These are phyloP conservation scores for Coccomyxa subellipsoidea DNA, from an alignment of 163 green algal genomes.

Conservation along the genomic window DNA sequence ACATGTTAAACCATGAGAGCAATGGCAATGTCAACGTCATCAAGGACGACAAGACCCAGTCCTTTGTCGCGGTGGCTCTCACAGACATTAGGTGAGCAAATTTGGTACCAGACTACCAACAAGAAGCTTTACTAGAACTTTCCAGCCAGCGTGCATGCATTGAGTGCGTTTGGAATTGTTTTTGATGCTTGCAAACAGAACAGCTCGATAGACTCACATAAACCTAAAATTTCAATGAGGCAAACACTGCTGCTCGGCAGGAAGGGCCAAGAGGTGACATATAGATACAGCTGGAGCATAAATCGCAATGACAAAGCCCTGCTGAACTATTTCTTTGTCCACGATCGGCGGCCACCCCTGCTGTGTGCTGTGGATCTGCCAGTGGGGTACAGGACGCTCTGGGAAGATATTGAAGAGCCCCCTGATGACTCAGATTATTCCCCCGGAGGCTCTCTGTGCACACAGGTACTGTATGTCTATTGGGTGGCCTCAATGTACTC, in stretches of 20 bases:
- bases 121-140: too few relatives aligned
- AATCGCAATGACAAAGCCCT: constrained; percentile 2
- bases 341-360: not conserved
- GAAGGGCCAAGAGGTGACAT: not conserved
- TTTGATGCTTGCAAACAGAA: not conserved
- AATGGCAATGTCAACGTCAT: not conserved
- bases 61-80: not conserved
- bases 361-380: not conserved
- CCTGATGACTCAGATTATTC: not conserved
- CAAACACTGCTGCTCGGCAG: not conserved
- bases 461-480: not conserved
- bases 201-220: too few relatives aligned
- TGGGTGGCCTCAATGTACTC: too few relatives aligned
- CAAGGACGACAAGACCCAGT: not conserved
- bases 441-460: not conserved
- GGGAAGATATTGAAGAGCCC: not conserved
- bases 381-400: not conserved
- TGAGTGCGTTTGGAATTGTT: not conserved
- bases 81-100: not conserved
- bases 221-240: too few relatives aligned
- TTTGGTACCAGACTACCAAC: too few relatives aligned
- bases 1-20: not conserved
- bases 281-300: not conserved
- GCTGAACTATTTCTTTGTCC: not conserved
- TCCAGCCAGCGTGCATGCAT: too few relatives aligned